Evolutionary conservation across 768 basidiomycete genomes (phyloP).

Genomic region (Podaxis sp.): DNA sequence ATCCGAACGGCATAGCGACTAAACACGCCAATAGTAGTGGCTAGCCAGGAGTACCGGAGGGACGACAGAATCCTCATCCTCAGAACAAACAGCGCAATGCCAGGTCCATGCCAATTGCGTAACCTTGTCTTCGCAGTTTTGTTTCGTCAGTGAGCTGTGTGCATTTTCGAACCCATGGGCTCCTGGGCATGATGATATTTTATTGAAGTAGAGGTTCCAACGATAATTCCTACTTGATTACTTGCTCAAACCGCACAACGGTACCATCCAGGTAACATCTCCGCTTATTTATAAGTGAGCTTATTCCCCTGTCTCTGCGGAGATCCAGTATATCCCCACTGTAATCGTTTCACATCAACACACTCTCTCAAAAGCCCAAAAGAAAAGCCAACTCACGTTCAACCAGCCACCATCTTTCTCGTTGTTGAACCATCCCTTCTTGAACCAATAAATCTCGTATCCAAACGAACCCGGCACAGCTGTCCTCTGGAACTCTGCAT

Average conservation of each 20-base stretch:
- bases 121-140: too few relatives aligned
- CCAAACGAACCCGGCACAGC: slow-evolving; percentile 10
- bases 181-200: too few relatives aligned
- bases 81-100: too few relatives aligned
- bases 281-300: background rate
- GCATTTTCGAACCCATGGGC: too few relatives aligned
- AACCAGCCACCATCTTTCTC: slow-evolving; percentile 25
- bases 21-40: too few relatives aligned
- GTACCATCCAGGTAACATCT: too few relatives aligned
- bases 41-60: too few relatives aligned
- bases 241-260: background rate
- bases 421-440: slow-evolving; percentile 20
- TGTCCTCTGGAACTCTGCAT: slow-evolving; percentile 2
- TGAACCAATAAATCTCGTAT: slow-evolving; percentile 26
- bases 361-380: background rate
- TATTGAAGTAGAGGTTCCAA: too few relatives aligned
- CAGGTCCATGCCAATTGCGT: too few relatives aligned
- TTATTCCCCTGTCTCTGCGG: background rate
- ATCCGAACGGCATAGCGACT: too few relatives aligned
- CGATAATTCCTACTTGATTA: background rate
- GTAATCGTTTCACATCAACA: background rate
- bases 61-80: too few relatives aligned
- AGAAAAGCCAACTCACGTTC: slow-evolving; percentile 19
- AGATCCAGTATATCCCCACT: background rate
- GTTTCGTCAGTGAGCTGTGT: too few relatives aligned